Percentiles rank a stretch among this genome's conserved stretches.
Evolutionary conservation across 2,329 filamentous ascomycete genomes (phyloP).

Genomic region (Colletotrichum liaoningense): DNA sequence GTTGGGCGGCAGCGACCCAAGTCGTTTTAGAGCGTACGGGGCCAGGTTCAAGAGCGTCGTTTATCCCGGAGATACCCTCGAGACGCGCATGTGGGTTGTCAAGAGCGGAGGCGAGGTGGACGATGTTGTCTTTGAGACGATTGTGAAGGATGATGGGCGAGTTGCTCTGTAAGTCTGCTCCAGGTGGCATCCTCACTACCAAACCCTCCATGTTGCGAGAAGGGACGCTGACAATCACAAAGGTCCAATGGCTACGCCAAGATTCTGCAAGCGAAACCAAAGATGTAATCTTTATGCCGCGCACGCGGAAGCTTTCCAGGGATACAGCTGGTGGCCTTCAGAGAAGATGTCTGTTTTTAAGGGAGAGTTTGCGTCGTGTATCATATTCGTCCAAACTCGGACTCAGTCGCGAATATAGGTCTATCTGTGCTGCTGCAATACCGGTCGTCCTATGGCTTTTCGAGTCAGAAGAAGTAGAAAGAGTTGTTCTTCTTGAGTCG

Average conservation of each 20-base stretch:
- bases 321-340: background rate
- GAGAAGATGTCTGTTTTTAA: background rate
- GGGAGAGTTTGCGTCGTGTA: slow-evolving; percentile 6
- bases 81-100: slow-evolving; percentile 56
- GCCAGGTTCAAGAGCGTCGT: slow-evolving; percentile 59
- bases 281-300: slow-evolving; percentile 38
- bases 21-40: slow-evolving; percentile 53
- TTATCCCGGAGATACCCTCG: slow-evolving; percentile 57
- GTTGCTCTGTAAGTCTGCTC: slow-evolving; percentile 45
- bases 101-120: slow-evolving; percentile 45
- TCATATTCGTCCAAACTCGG: slow-evolving; percentile 22
- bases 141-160: slow-evolving; percentile 50
- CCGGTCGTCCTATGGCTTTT: background rate
- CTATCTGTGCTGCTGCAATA: background rate
- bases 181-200: slow-evolving; percentile 16
- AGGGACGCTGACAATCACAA: slow-evolving; percentile 29
- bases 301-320: no score
- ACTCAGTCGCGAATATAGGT: slow-evolving; percentile 3
- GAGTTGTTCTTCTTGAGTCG: background rate
- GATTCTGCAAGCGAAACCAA: slow-evolving; percentile 42
- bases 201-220: slow-evolving; percentile 35
- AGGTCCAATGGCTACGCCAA: slow-evolving; percentile 47
- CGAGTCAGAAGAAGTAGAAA: slow-evolving; percentile 6
- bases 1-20: slow-evolving; percentile 53
- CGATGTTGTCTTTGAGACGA: slow-evolving; percentile 52